A percentile compares a stretch with the other conserved stretches of the same genome.
Evolutionary conservation across 1,284 basidiomycete genomes (phyloP).

Genomic region (Trichosporon sp.): DNA sequence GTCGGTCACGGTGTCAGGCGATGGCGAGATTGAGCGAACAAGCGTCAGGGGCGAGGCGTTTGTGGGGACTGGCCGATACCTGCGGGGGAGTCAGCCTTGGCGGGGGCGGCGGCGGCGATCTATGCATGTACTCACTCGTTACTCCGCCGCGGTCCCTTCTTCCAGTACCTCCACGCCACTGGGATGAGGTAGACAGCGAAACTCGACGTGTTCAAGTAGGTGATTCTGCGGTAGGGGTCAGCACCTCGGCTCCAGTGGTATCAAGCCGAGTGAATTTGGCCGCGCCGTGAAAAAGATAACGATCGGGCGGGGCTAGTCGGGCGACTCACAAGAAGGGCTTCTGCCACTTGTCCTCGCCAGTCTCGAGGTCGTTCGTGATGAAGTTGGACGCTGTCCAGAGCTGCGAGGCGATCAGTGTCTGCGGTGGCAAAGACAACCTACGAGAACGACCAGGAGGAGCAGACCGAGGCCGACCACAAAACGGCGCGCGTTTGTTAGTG

Average conservation of each 20-base stretch:
- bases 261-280: background rate
- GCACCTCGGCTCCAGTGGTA: background rate
- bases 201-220: slow-evolving; percentile 54
- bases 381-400: slow-evolving; percentile 46
- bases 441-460: slow-evolving; percentile 33
- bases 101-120: background rate
- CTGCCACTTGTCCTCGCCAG: slow-evolving; percentile 42
- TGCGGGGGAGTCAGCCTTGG: background rate
- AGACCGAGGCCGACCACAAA: slow-evolving; percentile 35
- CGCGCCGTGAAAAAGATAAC: slow-evolving; percentile 3
- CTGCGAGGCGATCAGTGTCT: slow-evolving; percentile 14
- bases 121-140: background rate
- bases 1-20: slow-evolving; percentile 7
- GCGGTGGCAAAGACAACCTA: slow-evolving; percentile 1
- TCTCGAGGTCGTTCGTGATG: slow-evolving; percentile 41
- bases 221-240: slow-evolving; percentile 32
- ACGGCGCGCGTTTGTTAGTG: slow-evolving; percentile 12
- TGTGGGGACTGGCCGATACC: background rate
- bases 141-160: slow-evolving; percentile 1
- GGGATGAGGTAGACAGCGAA: slow-evolving; percentile 88
- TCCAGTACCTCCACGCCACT: slow-evolving; percentile 24
- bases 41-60: slow-evolving; percentile 11
- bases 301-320: background rate
- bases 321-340: slow-evolving; percentile 47
- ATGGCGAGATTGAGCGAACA: slow-evolving; percentile 13